phyloP scores from a whole-genome alignment of 768 basidiomycete genomes.

The Jaapia argillacea region DNA sequence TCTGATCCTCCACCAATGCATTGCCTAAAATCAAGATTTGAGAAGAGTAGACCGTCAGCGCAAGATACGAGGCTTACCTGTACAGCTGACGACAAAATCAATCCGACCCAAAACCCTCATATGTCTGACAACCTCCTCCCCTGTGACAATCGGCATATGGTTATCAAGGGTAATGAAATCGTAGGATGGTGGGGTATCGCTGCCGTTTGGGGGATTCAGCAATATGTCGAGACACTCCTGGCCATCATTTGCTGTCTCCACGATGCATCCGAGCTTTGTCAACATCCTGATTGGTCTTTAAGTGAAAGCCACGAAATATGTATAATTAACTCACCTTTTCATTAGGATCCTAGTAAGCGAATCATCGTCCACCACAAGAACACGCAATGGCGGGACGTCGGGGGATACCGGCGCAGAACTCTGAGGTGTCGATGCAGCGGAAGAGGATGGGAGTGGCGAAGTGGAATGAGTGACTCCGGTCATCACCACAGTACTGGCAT shows the following conservation, averaged over 20 bases:
- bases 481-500: no score
- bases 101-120: constrained; percentile 20
- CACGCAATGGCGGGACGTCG: background rate
- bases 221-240: constrained; percentile 25
- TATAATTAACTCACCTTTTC: background rate
- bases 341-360: background rate
- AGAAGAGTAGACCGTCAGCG: background rate
- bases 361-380: background rate
- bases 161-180: constrained; percentile 29
- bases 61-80: constrained; percentile 4
- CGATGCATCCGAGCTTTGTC: constrained; percentile 24
- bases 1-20: constrained; percentile 20
- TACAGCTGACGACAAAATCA: constrained; percentile 24
- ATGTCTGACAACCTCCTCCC: constrained; percentile 23
- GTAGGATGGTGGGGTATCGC: constrained; percentile 12
- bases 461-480: background rate
- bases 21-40: constrained; percentile 2
- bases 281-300: constrained; percentile 15
- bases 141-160: constrained; percentile 23
- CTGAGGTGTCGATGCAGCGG: no score
- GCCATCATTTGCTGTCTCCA: no score
- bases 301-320: background rate
- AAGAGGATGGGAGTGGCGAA: no score
- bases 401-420: no score
- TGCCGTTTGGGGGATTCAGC: constrained; percentile 21